Conservation (phyloP, 2,329 filamentous ascomycete species). For the Atkinsonella texensis region DNA sequence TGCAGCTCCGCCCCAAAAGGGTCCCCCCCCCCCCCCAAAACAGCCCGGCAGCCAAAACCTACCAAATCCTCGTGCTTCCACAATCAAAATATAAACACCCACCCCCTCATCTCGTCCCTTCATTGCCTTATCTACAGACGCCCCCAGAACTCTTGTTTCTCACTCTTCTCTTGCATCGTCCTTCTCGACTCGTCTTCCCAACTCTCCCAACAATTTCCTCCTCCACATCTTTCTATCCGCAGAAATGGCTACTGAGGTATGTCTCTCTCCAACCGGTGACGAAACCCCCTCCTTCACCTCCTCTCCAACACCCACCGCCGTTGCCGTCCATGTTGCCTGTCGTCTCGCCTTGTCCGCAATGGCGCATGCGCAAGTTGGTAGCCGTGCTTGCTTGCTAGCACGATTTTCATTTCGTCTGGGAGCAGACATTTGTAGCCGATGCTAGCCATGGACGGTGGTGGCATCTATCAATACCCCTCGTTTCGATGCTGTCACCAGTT, state of each 20-base stretch:
- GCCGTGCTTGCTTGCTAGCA: background rate
- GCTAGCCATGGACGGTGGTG: background rate
- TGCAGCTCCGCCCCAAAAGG: slow-evolving; percentile 1
- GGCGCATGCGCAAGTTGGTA: background rate
- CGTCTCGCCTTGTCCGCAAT: background rate
- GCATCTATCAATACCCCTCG: background rate
- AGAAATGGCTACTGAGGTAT: slow-evolving; percentile 25
- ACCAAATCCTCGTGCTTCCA: slow-evolving; percentile 12
- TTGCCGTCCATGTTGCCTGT: slow-evolving; percentile 1
- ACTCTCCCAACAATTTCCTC: background rate
- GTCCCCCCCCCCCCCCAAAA: background rate
- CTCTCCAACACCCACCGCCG: slow-evolving; percentile 2
- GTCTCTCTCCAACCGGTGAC: slow-evolving; percentile 5
- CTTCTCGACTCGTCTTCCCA: slow-evolving; percentile 7
- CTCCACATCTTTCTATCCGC: slow-evolving; percentile 6
- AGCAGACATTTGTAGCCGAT: background rate
- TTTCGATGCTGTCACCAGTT: slow-evolving; percentile 6
- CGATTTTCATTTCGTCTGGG: background rate
- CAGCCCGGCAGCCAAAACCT: slow-evolving; percentile 4
- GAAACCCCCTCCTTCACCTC: slow-evolving; percentile 6
- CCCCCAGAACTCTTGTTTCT: slow-evolving; percentile 12
- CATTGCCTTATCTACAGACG: slow-evolving; percentile 11
- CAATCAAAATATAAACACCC: slow-evolving; percentile 21
- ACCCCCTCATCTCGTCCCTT: slow-evolving; percentile 15
- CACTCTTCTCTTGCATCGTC: slow-evolving; percentile 12